These are phyloP conservation scores for Gnaphalium uliginosum DNA, from an alignment of 129 eudicot species.

Conservation along the genomic window DNA sequence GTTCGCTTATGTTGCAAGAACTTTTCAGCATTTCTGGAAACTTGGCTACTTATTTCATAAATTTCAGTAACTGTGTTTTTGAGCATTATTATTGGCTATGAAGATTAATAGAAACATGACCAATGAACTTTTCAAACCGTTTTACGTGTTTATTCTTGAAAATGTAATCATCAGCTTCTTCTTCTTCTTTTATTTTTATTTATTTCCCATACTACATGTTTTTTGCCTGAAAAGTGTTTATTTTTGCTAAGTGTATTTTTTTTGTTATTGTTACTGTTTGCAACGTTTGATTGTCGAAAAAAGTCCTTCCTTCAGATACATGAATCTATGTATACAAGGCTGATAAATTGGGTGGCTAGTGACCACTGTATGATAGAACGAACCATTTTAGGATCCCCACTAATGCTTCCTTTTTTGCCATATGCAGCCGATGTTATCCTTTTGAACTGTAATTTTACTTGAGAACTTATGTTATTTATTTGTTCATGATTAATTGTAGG, in stretches of 20 bases:
- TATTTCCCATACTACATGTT: no score
- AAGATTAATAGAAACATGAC: not conserved
- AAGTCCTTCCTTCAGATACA: not conserved
- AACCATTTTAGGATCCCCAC: slow-evolving; percentile 6
- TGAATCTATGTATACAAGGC: not conserved
- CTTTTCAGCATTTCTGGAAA: slow-evolving; percentile 3
- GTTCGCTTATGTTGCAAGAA: slow-evolving; percentile 11
- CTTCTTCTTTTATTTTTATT: no score
- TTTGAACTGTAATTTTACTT: slow-evolving; percentile 2
- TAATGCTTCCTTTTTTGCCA: slow-evolving; percentile 3
- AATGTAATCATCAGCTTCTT: no score
- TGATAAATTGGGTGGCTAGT: slow-evolving; percentile 6
- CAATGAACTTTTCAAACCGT: not conserved
- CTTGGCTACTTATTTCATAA: not conserved
- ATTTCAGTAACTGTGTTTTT: not conserved
- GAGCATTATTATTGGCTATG: not conserved
- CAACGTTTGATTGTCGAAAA: not conserved
- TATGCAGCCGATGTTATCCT: not conserved
- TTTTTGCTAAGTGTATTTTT: not conserved
- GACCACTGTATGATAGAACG: not conserved
- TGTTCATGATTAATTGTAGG: slow-evolving; percentile 45
- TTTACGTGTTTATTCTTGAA: not conserved
- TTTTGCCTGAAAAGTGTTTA: not conserved
- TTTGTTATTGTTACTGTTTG: not conserved
- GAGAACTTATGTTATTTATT: slow-evolving; percentile 20